Percentiles rank a stretch among this genome's conserved stretches.
Evolutionary conservation across 1,284 basidiomycete genomes (phyloP).

Genomic region (Leccinum subspadiceum): DNA sequence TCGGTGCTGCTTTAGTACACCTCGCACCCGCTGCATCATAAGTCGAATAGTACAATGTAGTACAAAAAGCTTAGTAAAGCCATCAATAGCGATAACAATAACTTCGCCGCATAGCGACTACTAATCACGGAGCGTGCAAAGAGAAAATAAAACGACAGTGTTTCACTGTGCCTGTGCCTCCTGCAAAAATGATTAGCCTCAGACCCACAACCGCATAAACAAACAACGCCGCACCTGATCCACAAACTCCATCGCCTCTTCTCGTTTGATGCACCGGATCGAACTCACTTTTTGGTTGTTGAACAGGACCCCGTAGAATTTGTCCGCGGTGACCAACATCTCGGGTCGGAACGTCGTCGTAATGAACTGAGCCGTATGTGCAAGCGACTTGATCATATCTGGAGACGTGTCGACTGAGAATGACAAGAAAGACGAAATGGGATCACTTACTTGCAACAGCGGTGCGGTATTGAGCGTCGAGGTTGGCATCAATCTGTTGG

Average conservation of each 20-base stretch:
- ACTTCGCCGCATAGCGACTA: background rate
- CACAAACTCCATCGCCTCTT: constrained; percentile 87
- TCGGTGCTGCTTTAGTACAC: background rate
- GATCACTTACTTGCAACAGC: constrained; percentile 81
- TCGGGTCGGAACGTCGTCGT: constrained; percentile 98
- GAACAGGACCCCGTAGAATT: constrained; percentile 99
- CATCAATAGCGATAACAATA: constrained; percentile 24
- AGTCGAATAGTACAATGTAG: background rate
- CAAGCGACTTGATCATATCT: constrained; percentile 94
- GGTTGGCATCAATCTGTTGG: constrained; percentile 87
- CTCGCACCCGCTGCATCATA: background rate
- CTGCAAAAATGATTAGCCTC: constrained; percentile 27
- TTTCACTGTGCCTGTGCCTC: constrained; percentile 56
- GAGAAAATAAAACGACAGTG: background rate
- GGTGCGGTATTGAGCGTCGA: constrained; percentile 97
- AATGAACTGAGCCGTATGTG: constrained; percentile 92
- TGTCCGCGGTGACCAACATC: constrained; percentile 92
- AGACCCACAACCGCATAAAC: background rate
- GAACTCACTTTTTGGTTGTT: constrained; percentile 94
- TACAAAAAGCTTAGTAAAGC: background rate
- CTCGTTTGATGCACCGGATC: constrained; percentile 77
- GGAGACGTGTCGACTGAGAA: background rate
- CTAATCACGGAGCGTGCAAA: background rate
- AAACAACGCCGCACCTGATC: constrained; percentile 57
- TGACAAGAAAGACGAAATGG: background rate